These are phyloP conservation scores for Xerocomus brunneocitrinus DNA, from an alignment of 768 basidiomycete species.

Conservation along the genomic window DNA sequence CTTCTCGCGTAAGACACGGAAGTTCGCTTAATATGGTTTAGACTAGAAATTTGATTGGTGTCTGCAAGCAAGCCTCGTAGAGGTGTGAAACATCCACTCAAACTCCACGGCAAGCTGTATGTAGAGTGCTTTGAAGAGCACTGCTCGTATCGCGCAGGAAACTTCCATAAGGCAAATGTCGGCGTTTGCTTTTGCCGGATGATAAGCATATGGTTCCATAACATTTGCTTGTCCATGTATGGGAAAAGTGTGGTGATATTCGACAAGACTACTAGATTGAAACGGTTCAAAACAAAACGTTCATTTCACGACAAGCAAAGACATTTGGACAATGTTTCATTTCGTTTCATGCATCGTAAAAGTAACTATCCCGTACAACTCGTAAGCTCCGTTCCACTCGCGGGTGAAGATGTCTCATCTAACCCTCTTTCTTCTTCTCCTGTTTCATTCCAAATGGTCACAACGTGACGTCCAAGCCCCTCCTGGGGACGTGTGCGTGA, in stretches of 20 bases:
- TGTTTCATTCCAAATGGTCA: conserved; percentile 10
- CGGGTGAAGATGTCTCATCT: conserved; percentile 12
- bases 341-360: conserved; percentile 40
- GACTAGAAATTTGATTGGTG: neutral
- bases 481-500: conserved; percentile 20
- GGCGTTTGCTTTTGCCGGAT: neutral
- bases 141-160: neutral
- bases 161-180: neutral
- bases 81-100: conserved; percentile 12
- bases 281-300: neutral
- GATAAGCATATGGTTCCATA: neutral
- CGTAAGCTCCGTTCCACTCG: conserved; percentile 19
- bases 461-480: conserved; percentile 17
- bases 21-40: conserved; percentile 14
- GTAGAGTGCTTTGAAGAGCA: neutral
- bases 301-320: neutral
- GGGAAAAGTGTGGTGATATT: neutral
- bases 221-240: neutral
- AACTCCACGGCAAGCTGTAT: neutral
- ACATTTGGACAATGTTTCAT: conserved; percentile 35
- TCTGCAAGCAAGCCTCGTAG: neutral
- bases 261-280: neutral
- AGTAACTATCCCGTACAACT: conserved; percentile 22
- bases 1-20: conserved; percentile 10
- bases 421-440: conserved; percentile 10